Percentiles rank a stretch among this genome's conserved stretches.
phyloP scores from a whole-genome alignment of 176 grass and related monocot species.

The Zoysia japonica region DNA sequence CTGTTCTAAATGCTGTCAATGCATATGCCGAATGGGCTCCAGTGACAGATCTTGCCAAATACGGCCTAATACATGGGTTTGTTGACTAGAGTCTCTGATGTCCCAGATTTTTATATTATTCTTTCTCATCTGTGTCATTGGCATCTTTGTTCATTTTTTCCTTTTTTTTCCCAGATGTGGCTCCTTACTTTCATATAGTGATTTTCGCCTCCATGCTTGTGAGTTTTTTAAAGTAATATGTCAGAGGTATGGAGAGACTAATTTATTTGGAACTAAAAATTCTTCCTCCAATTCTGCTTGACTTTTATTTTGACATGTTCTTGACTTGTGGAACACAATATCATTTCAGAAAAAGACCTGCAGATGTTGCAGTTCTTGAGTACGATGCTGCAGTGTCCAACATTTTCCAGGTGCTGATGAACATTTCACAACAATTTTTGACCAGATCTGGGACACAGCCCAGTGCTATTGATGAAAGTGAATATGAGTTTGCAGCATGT shows the following conservation, averaged over 20 bases:
- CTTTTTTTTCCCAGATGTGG: slow-evolving; percentile 67
- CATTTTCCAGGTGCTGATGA: slow-evolving; percentile 91
- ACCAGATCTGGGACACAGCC: slow-evolving; percentile 64
- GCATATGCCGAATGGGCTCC: slow-evolving; percentile 98
- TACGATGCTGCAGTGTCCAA: slow-evolving; percentile 85
- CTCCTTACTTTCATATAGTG: slow-evolving; percentile 74
- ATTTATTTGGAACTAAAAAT: slow-evolving; percentile 25
- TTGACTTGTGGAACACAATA: slow-evolving; percentile 31
- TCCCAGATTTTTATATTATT: slow-evolving; percentile 6
- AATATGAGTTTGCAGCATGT: slow-evolving; percentile 78
- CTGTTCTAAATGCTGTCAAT: slow-evolving; percentile 91
- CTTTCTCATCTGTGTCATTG: slow-evolving; percentile 26
- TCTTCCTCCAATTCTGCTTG: neutral
- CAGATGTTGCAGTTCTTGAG: slow-evolving; percentile 70
- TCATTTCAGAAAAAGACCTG: slow-evolving; percentile 75
- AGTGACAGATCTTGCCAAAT: slow-evolving; percentile 87
- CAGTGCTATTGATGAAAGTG: slow-evolving; percentile 71
- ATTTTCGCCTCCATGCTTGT: slow-evolving; percentile 92
- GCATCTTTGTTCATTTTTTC: slow-evolving; percentile 21
- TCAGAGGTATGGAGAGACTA: slow-evolving; percentile 66
- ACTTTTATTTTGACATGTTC: slow-evolving; percentile 31
- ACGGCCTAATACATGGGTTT: slow-evolving; percentile 92
- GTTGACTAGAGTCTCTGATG: slow-evolving; percentile 24
- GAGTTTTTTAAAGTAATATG: slow-evolving; percentile 95
- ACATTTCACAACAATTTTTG: slow-evolving; percentile 79